phyloP scores from a whole-genome alignment of 192 early-diverging fungal species.

The Backusella circina region DNA sequence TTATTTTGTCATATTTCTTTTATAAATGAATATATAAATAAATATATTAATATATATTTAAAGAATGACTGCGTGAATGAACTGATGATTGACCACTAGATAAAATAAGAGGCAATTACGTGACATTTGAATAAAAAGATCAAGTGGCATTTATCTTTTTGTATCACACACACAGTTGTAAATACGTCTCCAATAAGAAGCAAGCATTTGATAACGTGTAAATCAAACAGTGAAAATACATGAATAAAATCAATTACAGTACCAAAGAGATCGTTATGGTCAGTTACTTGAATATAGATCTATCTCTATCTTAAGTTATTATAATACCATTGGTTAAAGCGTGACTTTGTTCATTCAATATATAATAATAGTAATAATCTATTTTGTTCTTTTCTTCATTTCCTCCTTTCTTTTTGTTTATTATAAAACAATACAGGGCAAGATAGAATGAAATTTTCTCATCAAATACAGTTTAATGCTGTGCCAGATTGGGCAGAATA shows the following conservation, averaged over 20 bases:
- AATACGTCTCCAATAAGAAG: neutral
- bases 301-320: neutral
- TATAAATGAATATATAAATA: neutral
- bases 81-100: neutral
- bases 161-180: neutral
- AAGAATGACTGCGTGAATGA: neutral
- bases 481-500: slow-evolving; percentile 69
- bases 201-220: neutral
- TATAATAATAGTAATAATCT: neutral
- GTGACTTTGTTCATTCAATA: neutral
- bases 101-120: neutral
- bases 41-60: neutral
- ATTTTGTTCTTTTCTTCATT: neutral
- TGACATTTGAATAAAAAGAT: neutral
- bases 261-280: neutral
- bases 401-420: neutral
- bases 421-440: neutral
- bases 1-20: neutral
- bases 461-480: slow-evolving; percentile 78
- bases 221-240: neutral
- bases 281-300: neutral
- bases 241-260: neutral
- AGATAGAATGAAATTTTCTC: slow-evolving; percentile 77
- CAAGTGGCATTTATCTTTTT: neutral
- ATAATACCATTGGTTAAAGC: neutral